Conservation (phyloP, 768 basidiomycete species). For the Tricholoma sp. region DNA sequence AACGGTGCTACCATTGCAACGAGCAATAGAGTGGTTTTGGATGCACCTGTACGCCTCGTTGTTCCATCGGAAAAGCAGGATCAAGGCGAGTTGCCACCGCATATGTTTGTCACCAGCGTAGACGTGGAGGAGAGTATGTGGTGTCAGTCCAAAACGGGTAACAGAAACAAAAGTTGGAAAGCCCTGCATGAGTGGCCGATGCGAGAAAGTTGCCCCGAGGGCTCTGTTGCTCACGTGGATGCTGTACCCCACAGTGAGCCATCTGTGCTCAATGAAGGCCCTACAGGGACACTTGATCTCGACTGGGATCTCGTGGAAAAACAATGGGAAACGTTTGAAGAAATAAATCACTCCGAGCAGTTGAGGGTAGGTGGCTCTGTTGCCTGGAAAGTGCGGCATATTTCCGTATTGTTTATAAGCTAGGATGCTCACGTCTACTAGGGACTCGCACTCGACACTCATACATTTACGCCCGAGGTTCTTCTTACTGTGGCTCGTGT, state of each 20-base stretch:
- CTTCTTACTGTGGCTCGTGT: slow-evolving; percentile 45
- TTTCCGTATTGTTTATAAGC: neutral
- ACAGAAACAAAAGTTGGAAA: slow-evolving; percentile 15
- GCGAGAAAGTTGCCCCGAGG: neutral
- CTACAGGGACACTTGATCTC: slow-evolving; percentile 15
- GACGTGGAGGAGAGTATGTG: slow-evolving; percentile 56
- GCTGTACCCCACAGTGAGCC: slow-evolving; percentile 3
- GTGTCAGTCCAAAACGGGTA: slow-evolving; percentile 31
- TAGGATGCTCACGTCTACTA: slow-evolving; percentile 18
- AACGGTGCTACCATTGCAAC: neutral
- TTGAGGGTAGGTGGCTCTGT: slow-evolving; percentile 28
- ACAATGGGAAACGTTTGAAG: slow-evolving; percentile 23
- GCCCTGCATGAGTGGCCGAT: slow-evolving; percentile 4
- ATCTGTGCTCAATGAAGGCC: slow-evolving; percentile 3
- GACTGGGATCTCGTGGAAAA: slow-evolving; percentile 34
- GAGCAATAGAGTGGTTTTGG: neutral
- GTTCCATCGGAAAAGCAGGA: slow-evolving; percentile 61
- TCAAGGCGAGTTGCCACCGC: slow-evolving; percentile 44
- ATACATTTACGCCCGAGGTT: slow-evolving; percentile 55
- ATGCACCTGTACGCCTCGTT: slow-evolving; percentile 34
- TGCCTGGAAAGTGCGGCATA: slow-evolving; percentile 44
- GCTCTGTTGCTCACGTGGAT: slow-evolving; percentile 2
- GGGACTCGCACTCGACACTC: slow-evolving; percentile 55
- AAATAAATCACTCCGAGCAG: slow-evolving; percentile 21
- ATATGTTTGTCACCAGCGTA: slow-evolving; percentile 67